These are phyloP conservation scores for Daedaleopsis sinensis DNA, from an alignment of 768 basidiomycete genomes.

Conservation along the genomic window DNA sequence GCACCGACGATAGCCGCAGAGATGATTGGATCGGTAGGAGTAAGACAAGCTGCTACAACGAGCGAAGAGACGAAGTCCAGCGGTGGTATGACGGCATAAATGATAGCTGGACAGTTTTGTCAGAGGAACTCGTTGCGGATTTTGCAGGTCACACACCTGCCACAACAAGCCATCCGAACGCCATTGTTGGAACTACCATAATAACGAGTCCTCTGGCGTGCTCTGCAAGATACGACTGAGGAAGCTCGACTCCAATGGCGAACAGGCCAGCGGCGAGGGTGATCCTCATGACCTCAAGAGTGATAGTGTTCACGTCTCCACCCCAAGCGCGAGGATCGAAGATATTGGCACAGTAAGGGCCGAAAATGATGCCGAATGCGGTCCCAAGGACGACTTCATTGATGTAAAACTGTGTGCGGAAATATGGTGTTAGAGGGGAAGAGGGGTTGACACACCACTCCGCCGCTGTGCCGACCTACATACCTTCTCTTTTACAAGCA, in stretches of 20 bases:
- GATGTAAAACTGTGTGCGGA: conserved; percentile 68
- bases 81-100: conserved; percentile 76
- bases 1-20: conserved; percentile 79
- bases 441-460: background rate
- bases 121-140: conserved; percentile 83
- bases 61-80: conserved; percentile 76
- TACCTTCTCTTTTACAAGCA: conserved; percentile 83
- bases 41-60: background rate
- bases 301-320: conserved; percentile 57
- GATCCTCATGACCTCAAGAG: conserved; percentile 84
- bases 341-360: conserved; percentile 70
- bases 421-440: background rate
- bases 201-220: conserved; percentile 72
- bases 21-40: conserved; percentile 58
- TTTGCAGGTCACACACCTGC: conserved; percentile 50
- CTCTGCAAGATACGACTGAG: conserved; percentile 77
- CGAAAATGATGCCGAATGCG: conserved; percentile 62
- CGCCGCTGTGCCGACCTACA: too few relatives aligned
- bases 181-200: conserved; percentile 85
- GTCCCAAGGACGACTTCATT: conserved; percentile 96
- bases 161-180: conserved; percentile 80
- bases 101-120: conserved; percentile 91
- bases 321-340: conserved; percentile 85
- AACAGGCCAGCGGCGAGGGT: conserved; percentile 93
- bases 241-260: conserved; percentile 93